A percentile compares a stretch with the other conserved stretches of the same genome.
These are phyloP conservation scores for Pleurotus tuoliensis DNA, from an alignment of 768 basidiomycete genomes.

Conservation along the genomic window DNA sequence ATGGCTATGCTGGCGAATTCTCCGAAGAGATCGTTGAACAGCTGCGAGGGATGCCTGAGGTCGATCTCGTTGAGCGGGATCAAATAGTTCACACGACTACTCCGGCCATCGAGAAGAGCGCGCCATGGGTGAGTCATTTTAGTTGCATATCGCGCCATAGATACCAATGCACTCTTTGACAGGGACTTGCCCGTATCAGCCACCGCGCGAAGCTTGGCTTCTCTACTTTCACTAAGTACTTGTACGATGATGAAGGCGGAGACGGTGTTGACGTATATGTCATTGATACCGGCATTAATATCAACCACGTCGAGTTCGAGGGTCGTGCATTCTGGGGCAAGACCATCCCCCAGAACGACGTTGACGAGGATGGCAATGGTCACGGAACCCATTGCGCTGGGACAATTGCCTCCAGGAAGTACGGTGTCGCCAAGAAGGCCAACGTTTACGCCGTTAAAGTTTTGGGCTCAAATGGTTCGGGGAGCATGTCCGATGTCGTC, in stretches of 20 bases:
- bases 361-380: constrained; percentile 90
- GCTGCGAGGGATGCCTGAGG: constrained; percentile 83
- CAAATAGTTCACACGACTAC: constrained; percentile 83
- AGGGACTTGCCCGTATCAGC: constrained; percentile 96
- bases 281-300: constrained; percentile 88
- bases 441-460: constrained; percentile 90
- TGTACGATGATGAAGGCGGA: constrained; percentile 68
- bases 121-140: constrained; percentile 74
- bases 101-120: constrained; percentile 47
- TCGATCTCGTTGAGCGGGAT: constrained; percentile 90
- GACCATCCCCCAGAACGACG: constrained; percentile 82
- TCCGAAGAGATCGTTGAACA: constrained; percentile 62
- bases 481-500: constrained; percentile 92
- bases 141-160: not conserved
- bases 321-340: constrained; percentile 91
- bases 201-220: constrained; percentile 77
- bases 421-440: constrained; percentile 95
- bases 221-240: constrained; percentile 81
- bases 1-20: constrained; percentile 83
- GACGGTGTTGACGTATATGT: constrained; percentile 92
- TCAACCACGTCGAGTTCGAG: constrained; percentile 80
- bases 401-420: constrained; percentile 90
- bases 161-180: not conserved
- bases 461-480: constrained; percentile 90
- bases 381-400: constrained; percentile 96